Base-by-base conservation (phyloP, 2,329 filamentous ascomycete species). In the Cytospora paraplurivora region DNA sequence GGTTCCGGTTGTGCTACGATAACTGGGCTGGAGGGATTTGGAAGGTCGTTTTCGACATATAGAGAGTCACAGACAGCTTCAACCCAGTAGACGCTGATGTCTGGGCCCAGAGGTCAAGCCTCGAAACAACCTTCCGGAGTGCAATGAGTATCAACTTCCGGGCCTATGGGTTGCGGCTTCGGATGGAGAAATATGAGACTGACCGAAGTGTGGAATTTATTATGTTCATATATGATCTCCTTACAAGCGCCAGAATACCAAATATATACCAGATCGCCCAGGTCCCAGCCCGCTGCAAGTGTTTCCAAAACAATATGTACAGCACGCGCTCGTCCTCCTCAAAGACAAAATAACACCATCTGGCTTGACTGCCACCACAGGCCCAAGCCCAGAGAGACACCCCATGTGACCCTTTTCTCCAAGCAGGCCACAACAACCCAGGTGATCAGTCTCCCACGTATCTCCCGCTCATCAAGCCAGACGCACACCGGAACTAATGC, bases 81-180 rank as follows among this genome's bases (percentile, higher is more conserved):
- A 27, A 27, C 2, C 27, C 27, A 27, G 2, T 27, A 27, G 27
- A 27, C 27, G 2, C 27, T 27, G 27, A 4, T 27, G 27, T 27
- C 4, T 27, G 27, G 52, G 56, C 56, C 56, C 56, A 52, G 56
- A 59, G 27, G 27, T 27, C 27, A 27, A 27, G 27, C 27, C 27
- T 27, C 27, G 27, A 2, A 27, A 27, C 27, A 27, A 3, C 27
- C 27, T 3, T 27, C 27, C 27, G 27, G 27, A 27, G 27, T 27
- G 27, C 27, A 27, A 27, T 4, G 27, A 27, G 27, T 27, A 27
- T 27, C 27, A 4, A 4, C 27, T 27, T 27, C 27, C 4, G 27
- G 27, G 27, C 27, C 27, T 27, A 2, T 27, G 27, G 27, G 27
- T 27, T 2, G 27, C 27, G 27, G 27, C 27, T 15, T 38, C 17